Evolutionary conservation across 441 rosid genomes (phyloP).

Genomic region (Jatropha multifida): DNA sequence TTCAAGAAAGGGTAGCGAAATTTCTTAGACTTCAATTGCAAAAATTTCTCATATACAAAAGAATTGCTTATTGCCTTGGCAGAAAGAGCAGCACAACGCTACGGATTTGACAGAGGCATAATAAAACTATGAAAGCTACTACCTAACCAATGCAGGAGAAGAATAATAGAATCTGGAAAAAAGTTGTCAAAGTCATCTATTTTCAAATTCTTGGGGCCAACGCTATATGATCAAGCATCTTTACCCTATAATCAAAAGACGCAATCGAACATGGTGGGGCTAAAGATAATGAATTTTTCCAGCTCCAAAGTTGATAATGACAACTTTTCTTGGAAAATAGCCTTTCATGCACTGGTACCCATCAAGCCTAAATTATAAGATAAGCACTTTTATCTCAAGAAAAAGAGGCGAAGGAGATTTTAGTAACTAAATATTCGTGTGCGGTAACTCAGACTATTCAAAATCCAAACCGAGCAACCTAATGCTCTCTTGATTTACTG

Average conservation of each 20-base stretch:
- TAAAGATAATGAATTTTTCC: slow-evolving; percentile 8
- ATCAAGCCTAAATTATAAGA: slow-evolving; percentile 12
- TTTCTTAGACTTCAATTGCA: too few species aligned
- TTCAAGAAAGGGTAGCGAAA: too few species aligned
- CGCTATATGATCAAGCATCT: slow-evolving; percentile 12
- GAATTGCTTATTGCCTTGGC: too few species aligned
- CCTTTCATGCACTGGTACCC: slow-evolving; percentile 17
- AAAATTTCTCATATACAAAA: too few species aligned
- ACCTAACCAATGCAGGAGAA: background rate
- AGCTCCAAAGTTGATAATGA: slow-evolving; percentile 33
- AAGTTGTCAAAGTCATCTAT: background rate
- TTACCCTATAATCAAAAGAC: background rate
- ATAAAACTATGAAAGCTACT: background rate
- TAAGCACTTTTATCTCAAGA: background rate
- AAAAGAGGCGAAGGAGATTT: background rate
- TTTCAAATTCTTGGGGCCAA: background rate
- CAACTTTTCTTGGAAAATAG: background rate
- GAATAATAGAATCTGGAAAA: background rate
- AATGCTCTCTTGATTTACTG: too few species aligned
- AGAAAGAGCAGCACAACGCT: too few species aligned
- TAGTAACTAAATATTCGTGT: background rate
- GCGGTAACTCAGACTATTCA: too few species aligned
- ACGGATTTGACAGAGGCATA: too few species aligned
- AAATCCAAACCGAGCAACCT: too few species aligned
- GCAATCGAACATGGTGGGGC: slow-evolving; percentile 28